These are phyloP conservation scores for Penicillium tannophilum DNA, from an alignment of 495 filamentous ascomycete genomes.

Conservation along the genomic window DNA sequence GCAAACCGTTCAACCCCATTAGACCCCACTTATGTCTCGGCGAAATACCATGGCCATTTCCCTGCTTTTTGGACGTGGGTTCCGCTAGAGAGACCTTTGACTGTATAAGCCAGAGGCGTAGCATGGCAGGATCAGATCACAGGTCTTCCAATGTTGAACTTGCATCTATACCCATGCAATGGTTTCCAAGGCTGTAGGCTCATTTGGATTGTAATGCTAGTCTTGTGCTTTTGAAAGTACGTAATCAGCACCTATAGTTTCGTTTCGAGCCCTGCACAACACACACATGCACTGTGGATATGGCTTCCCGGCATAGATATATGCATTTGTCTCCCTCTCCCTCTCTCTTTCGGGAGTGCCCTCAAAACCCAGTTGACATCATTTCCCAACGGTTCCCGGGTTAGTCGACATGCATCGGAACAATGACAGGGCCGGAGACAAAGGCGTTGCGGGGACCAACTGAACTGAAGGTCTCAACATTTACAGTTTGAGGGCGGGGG, in stretches of 20 bases:
- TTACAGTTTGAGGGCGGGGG: constrained; percentile 23
- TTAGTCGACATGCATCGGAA: constrained; percentile 23
- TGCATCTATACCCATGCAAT: too few species aligned
- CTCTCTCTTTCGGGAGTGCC: neutral
- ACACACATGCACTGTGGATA: neutral
- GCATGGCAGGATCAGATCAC: neutral
- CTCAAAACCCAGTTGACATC: constrained; percentile 11
- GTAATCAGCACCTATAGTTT: too few species aligned
- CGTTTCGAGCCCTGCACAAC: too few species aligned
- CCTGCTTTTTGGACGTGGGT: constrained; percentile 3
- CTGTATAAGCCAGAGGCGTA: neutral
- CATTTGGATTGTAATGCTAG: too few species aligned
- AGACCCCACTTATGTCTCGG: constrained; percentile 15
- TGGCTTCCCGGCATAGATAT: neutral
- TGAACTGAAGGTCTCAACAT: constrained; percentile 13
- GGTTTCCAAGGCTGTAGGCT: too few species aligned
- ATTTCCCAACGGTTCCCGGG: constrained; percentile 13
- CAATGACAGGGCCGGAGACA: constrained; percentile 7
- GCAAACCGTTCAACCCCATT: constrained; percentile 18
- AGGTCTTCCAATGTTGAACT: neutral
- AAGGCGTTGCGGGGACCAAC: constrained; percentile 9
- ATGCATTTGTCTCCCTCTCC: too few species aligned
- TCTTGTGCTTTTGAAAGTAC: too few species aligned
- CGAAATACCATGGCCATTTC: constrained; percentile 9
- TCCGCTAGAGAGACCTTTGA: neutral